Base-by-base conservation (phyloP, 148 eudicot genomes). In the Linanthus parryae region DNA sequence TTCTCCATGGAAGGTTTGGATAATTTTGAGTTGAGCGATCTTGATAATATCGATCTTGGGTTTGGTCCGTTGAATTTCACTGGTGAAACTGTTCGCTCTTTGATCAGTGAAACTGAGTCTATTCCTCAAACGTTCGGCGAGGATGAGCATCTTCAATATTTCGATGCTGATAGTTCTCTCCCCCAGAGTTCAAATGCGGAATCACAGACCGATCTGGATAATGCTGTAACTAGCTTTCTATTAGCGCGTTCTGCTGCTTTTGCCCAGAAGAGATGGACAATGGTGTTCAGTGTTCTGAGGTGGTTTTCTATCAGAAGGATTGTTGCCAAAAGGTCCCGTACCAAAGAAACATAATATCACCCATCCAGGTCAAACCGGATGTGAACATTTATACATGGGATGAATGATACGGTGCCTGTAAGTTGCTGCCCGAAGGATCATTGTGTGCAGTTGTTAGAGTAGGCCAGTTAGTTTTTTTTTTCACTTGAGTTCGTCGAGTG, bases 1-100 rank as follows among this genome's bases (percentile, higher is more conserved):
- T 91, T 64, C 63, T 62, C 98, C 1, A 40, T 74, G 22, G 95
- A 75, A 45, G 67, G 66, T 50, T 51, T 83, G 37, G 91, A 78
- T 23, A 80, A 80, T 22, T 94, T 67, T 56, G 57, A 68, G 47
- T 57, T 79, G 59, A 72, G 69, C 15, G 23, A 63, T 30, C 48
- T 79, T 12, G 84, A 72, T 41, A 28, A 65, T 36, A 54, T 78
- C 59, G 84, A 82, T 58, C 38, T 75, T 19, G 70, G 71, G 42
- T 80, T 29, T 14, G 82, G 69, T 36, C 80, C 72, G 9, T 57
- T 79, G 13, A 69, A 65, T 54, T 69, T 74, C 21, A 61, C 84
- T 0, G 54, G 71, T 20, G 76, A 50, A 43, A 37, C 67, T 16
- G 25, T 50, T 2, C 67, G 66, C 54, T 53, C 77, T 55, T n/a